Percentiles rank a stretch among this genome's conserved stretches.
Conservation (phyloP, 2,329 filamentous ascomycete species). For the Pseudodiploospora longispora region DNA sequence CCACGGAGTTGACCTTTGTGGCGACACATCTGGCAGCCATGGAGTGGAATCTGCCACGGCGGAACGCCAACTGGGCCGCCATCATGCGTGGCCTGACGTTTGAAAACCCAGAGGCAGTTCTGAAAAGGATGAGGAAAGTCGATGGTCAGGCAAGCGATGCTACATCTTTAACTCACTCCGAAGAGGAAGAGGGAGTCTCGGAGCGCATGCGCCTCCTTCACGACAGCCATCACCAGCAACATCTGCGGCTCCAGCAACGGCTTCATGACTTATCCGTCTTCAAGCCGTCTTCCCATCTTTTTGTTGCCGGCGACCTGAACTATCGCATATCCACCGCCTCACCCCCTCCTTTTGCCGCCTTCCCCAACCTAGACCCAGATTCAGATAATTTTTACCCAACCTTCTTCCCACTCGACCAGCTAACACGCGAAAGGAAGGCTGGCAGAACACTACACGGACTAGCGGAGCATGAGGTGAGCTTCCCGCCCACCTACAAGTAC, state of each 20-base stretch:
- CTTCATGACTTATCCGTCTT: conserved; percentile 61
- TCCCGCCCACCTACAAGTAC: conserved; percentile 95
- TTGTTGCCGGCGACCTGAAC: conserved; percentile 88
- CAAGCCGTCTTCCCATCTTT: conserved; percentile 65
- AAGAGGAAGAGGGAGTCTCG: conserved; percentile 14
- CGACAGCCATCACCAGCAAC: conserved; percentile 26
- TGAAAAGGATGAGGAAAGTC: conserved; percentile 13
- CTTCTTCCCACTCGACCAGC: conserved; percentile 70
- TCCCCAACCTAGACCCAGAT: conserved; percentile 50
- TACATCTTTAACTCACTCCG: conserved; percentile 2
- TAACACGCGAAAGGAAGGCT: conserved; percentile 60
- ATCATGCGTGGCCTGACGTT: conserved; percentile 80
- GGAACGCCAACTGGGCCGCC: conserved; percentile 83
- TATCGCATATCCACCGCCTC: conserved; percentile 71
- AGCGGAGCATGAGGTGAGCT: conserved; percentile 62
- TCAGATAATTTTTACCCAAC: conserved; percentile 54
- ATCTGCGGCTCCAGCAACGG: conserved; percentile 30
- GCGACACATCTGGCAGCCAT: conserved; percentile 82
- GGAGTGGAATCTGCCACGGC: conserved; percentile 65
- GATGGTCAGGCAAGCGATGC: conserved; percentile 3
- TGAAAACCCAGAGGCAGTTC: conserved; percentile 39
- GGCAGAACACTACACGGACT: conserved; percentile 72
- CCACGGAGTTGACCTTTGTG: conserved; percentile 72
- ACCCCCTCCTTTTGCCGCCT: conserved; percentile 54
- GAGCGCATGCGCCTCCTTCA: conserved; percentile 26